A percentile compares a stretch with the other conserved stretches of the same genome.
phyloP scores from a whole-genome alignment of 2,329 filamentous ascomycete genomes.

The Fusarium floridanum region DNA sequence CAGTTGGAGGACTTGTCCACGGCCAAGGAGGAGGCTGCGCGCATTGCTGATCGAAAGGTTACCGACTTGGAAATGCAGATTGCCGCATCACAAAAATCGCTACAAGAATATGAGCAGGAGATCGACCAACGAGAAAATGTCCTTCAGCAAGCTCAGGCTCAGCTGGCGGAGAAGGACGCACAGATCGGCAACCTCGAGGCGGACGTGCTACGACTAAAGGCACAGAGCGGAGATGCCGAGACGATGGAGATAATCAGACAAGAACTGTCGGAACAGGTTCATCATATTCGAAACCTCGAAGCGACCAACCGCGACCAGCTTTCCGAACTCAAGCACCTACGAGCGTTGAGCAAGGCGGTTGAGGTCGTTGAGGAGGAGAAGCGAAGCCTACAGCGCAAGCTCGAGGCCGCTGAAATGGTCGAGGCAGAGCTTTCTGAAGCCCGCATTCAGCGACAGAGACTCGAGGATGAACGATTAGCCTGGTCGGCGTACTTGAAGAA shows the following conservation, averaged over 20 bases:
- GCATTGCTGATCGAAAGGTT: constrained; percentile 68
- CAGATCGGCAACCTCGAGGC: constrained; percentile 83
- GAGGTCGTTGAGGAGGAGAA: constrained; percentile 98
- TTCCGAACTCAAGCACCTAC: constrained; percentile 82
- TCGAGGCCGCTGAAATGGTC: constrained; percentile 80
- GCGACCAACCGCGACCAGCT: constrained; percentile 83
- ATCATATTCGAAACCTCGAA: constrained; percentile 90
- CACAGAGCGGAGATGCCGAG: constrained; percentile 87
- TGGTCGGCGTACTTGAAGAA: constrained; percentile 89
- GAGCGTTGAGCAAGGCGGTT: constrained; percentile 86
- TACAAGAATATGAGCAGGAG: constrained; percentile 72
- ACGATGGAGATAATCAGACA: constrained; percentile 87
- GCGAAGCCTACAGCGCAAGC: constrained; percentile 79
- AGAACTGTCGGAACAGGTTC: constrained; percentile 90
- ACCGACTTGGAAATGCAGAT: constrained; percentile 68
- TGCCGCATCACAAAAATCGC: constrained; percentile 58
- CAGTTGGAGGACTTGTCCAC: constrained; percentile 80
- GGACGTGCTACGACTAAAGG: constrained; percentile 85
- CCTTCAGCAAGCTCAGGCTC: constrained; percentile 73
- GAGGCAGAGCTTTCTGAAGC: constrained; percentile 84
- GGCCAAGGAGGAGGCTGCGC: constrained; percentile 77
- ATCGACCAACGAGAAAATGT: constrained; percentile 66
- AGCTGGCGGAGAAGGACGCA: constrained; percentile 76
- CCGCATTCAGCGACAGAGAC: constrained; percentile 82
- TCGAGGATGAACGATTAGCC: constrained; percentile 88